Percentiles rank a stretch among this genome's conserved stretches.
phyloP scores from a whole-genome alignment of 1,139 yeast species.

The Blastobotrys apis region DNA sequence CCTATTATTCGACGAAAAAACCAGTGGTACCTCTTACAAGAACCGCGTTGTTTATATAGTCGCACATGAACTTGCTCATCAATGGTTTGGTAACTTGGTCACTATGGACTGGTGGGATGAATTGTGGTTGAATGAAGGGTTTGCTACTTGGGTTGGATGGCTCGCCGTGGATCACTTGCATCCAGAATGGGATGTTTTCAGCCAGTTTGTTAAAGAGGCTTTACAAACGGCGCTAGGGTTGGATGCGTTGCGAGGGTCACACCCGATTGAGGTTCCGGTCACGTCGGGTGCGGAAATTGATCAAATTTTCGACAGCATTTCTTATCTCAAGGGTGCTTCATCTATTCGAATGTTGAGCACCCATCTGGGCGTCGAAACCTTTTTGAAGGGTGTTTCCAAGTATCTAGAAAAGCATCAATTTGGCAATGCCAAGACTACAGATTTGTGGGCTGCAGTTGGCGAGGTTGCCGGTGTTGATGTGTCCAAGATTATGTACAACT shows the following conservation, averaged over 20 bases:
- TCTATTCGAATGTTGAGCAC: conserved; percentile 73
- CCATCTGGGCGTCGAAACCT: conserved; percentile 68
- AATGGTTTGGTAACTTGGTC: conserved; percentile 89
- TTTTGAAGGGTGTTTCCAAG: conserved; percentile 71
- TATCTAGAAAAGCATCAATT: conserved; percentile 69
- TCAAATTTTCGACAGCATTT: conserved; percentile 82
- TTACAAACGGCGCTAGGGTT: conserved; percentile 66
- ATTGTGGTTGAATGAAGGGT: conserved; percentile 87
- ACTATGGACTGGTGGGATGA: conserved; percentile 98
- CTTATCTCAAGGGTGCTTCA: conserved; percentile 79
- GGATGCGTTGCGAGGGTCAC: conserved; percentile 75
- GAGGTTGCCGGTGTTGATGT: conserved; percentile 75
- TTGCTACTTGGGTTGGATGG: conserved; percentile 90
- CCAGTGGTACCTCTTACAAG: conserved; percentile 63
- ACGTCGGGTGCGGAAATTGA: conserved; percentile 76
- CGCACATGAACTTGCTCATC: conserved; percentile 88
- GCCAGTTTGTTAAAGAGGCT: conserved; percentile 62
- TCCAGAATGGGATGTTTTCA: conserved; percentile 89
- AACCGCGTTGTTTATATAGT: conserved; percentile 83
- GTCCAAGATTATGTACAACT: conserved; percentile 63
- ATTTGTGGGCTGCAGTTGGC: conserved; percentile 73
- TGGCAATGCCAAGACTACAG: conserved; percentile 73
- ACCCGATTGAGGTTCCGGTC: conserved; percentile 85
- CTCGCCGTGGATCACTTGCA: conserved; percentile 68
- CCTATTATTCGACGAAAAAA: conserved; percentile 59